Conservation (phyloP, 345 rosid species). For the Citropsis articulata region DNA sequence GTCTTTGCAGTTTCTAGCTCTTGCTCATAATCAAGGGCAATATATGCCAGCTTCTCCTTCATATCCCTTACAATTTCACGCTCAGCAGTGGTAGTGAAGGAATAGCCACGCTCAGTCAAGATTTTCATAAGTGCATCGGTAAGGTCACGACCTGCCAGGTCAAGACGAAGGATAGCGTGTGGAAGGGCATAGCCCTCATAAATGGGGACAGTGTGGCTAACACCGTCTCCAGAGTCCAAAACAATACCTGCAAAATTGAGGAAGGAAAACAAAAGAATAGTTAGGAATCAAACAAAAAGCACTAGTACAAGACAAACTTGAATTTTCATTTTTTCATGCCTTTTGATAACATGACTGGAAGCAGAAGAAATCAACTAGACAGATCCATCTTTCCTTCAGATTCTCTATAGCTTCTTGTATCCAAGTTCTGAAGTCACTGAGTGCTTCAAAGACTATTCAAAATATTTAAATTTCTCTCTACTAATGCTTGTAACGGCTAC, state of each 20-base stretch:
- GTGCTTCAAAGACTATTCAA: not conserved
- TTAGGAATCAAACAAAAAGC: not conserved
- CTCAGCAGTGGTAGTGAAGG: slow-evolving; percentile 74
- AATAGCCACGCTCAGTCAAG: slow-evolving; percentile 60
- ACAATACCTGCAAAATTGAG: slow-evolving; percentile 42
- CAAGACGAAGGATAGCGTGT: slow-evolving; percentile 62
- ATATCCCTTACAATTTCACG: slow-evolving; percentile 68
- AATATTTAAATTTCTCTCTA: not conserved
- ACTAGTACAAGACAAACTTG: not conserved
- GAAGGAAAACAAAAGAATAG: not conserved
- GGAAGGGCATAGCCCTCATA: slow-evolving; percentile 68
- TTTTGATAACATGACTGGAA: not conserved
- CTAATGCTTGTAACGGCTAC: not conserved
- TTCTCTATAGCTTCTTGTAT: not conserved
- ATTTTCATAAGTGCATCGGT: slow-evolving; percentile 66
- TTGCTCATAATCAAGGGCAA: slow-evolving; percentile 68
- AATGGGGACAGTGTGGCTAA: slow-evolving; percentile 65
- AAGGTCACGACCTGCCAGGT: slow-evolving; percentile 56
- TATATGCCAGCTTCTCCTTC: slow-evolving; percentile 68
- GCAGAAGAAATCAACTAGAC: not conserved
- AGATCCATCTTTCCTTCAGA: not conserved
- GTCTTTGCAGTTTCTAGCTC: slow-evolving; percentile 64
- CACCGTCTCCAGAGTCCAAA: slow-evolving; percentile 71
- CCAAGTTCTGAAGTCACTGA: not conserved
- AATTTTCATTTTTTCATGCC: not conserved